These are phyloP conservation scores for Ceratobasidium sp. DNA, from an alignment of 1,284 basidiomycete genomes.

Conservation along the genomic window DNA sequence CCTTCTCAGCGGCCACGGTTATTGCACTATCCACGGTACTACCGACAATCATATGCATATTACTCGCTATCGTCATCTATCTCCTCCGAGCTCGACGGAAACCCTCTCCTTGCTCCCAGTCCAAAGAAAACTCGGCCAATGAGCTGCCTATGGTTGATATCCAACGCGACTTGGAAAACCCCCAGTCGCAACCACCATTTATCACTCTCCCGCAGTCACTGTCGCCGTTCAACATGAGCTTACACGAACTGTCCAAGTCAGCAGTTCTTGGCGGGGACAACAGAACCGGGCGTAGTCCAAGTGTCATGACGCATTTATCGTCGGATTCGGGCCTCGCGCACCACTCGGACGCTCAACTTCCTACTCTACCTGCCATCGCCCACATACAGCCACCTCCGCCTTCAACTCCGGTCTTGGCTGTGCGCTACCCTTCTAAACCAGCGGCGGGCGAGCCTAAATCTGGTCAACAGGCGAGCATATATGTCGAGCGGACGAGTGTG, in stretches of 20 bases:
- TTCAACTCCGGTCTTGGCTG: constrained; percentile 13
- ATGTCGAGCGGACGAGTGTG: constrained; percentile 13
- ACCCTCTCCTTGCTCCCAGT: background rate
- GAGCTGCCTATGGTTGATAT: constrained; percentile 20
- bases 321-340: constrained; percentile 17
- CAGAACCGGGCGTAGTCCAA: background rate
- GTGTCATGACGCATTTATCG: constrained; percentile 1
- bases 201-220: background rate
- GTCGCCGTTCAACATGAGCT: constrained; percentile 17
- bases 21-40: constrained; percentile 33
- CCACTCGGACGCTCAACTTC: background rate
- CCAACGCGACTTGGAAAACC: background rate
- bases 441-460: background rate
- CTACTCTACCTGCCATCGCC: background rate
- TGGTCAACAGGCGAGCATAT: constrained; percentile 13
- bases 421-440: constrained; percentile 8
- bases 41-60: constrained; percentile 5
- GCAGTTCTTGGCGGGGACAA: background rate
- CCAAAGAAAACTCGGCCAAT: background rate
- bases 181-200: background rate
- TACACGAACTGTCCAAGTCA: constrained; percentile 14
- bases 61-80: constrained; percentile 11
- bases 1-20: constrained; percentile 22
- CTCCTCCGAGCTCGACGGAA: constrained; percentile 27
- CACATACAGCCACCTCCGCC: background rate